Conservation (phyloP, 495 filamentous ascomycete species). For the Peziza echinospora region DNA sequence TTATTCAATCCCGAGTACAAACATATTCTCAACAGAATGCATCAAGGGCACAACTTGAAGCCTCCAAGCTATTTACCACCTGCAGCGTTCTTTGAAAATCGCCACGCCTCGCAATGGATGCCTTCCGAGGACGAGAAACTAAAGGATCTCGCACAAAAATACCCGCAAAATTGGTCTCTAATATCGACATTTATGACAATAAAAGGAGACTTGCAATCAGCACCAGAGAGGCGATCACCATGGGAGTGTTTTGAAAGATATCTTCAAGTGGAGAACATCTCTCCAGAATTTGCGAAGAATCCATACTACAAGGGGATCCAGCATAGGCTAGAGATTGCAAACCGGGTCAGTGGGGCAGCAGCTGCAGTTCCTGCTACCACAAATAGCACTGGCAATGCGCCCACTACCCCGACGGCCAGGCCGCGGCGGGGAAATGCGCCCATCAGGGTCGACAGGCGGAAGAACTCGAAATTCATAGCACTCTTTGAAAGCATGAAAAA, state of each 20-base stretch:
- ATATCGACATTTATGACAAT: constrained; percentile 57
- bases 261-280: constrained; percentile 67
- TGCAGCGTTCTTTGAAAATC: constrained; percentile 66
- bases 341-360: constrained; percentile 6
- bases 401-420: constrained; percentile 10
- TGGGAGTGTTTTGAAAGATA: constrained; percentile 99
- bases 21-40: constrained; percentile 66
- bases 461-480: constrained; percentile 64
- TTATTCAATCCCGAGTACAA: constrained; percentile 82
- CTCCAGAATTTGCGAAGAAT: constrained; percentile 77
- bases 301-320: constrained; percentile 47
- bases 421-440: constrained; percentile 15
- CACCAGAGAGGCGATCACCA: constrained; percentile 73
- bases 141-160: constrained; percentile 63
- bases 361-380: neutral
- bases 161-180: constrained; percentile 90
- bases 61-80: constrained; percentile 91
- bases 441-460: constrained; percentile 56
- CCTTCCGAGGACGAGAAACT: constrained; percentile 74
- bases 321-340: constrained; percentile 16
- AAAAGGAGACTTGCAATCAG: constrained; percentile 55
- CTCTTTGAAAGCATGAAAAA: constrained; percentile 91
- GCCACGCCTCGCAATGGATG: constrained; percentile 77
- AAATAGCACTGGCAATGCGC: constrained; percentile 5
- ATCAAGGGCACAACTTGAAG: constrained; percentile 78